Base-by-base conservation (phyloP, 2,329 filamentous ascomycete genomes). In the Diplodia seriata region DNA sequence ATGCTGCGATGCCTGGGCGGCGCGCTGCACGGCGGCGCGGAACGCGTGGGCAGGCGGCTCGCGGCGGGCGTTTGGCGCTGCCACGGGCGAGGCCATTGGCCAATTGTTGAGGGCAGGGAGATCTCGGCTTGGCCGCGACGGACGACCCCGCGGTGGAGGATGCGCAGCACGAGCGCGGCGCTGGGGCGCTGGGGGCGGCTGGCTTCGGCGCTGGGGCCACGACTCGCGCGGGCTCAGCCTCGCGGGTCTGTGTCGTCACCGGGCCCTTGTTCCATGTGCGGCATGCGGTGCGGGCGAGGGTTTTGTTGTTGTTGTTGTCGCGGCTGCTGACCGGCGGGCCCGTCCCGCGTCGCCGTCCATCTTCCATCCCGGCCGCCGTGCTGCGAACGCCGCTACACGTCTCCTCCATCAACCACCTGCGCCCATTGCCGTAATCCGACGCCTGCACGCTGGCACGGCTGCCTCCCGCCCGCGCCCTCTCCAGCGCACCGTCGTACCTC, bases 161-260 rank as follows among this genome's bases (percentile, higher is more conserved):
- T 62, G 40, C 38, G 23, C 57, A 62, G 57, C 57, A 62, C 57
- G 57, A 62, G 57, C 57, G 54, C 54, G 54, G n/a, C 56, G 56
- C 40, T 59, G 40, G 56, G 54, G n/a, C 56, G 56, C 40, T 59
- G 40, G 56, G 40, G 57, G 40, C 11, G 31, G 15, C 57, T 49
- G 57, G 57, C 57, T 47, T 47, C 43, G 57, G 40, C 47, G 57
- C 40, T 33, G 26, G 38, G 43, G 54, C 64, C 64, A 56, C 54
- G 64, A 56, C 54, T 67, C 64, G 43, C 49, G 64, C 49, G 64
- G 23, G 43, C 64, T 65, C 62, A 65, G 62, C 62, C 64, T 63
- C 64, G 64, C 64, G 47, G n/a, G 23, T 31, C 53, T 26, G 29
- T 67, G 64, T 67, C 64, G 64, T 67, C 64, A 67, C 54, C 36